Base-by-base conservation (phyloP, 441 rosid species). In the Populus trichocarpa region DNA sequence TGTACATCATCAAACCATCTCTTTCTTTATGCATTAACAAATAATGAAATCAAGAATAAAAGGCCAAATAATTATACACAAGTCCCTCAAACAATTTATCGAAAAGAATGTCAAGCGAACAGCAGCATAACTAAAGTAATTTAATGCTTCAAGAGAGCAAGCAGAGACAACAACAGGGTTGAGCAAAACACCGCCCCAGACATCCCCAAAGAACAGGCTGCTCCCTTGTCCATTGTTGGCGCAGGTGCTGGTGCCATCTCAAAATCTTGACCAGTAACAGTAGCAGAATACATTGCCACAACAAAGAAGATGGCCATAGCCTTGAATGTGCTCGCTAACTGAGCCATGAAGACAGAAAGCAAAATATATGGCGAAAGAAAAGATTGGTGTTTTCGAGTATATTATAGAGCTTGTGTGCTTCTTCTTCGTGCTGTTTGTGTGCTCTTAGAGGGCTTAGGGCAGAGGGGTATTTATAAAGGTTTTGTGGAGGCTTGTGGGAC, bases 111-210 rank as follows among this genome's bases (percentile, higher is more conserved):
- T 35, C 5, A 6, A 16, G 38, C 3, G 14, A 70, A 35, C 3
- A 64, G 9, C 10, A 50, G 3, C 30, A 8, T 2, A 22, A 70
- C 16, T 7, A 13, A 28, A 38, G 1, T 12, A 16, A 61, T 20
- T 72, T 57, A 77, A 38, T 79, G 69, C 73, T 77, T 77, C 67
- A 79, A 53, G 66, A 83, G 28, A 71, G 79, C 77, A 61, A 77
- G 73, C 61, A 75, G 40, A 12, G 83, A 77, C 20, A 77, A 42
- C 32, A 83, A 13, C 25, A 83, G 10, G 12, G 85, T 74, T 13
- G 78, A 74, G 72, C 83, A 70, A 16, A 83, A 25, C 10, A 77
- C 66, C 64, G 83, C 79, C 16, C 38, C 83, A 5, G 83, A 80
- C n/a, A 67, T 36, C 10, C 57, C 74, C 36, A 75, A 0, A 42